These are phyloP conservation scores for Ogataea angusta DNA, from an alignment of 805 yeast species.

Conservation along the genomic window DNA sequence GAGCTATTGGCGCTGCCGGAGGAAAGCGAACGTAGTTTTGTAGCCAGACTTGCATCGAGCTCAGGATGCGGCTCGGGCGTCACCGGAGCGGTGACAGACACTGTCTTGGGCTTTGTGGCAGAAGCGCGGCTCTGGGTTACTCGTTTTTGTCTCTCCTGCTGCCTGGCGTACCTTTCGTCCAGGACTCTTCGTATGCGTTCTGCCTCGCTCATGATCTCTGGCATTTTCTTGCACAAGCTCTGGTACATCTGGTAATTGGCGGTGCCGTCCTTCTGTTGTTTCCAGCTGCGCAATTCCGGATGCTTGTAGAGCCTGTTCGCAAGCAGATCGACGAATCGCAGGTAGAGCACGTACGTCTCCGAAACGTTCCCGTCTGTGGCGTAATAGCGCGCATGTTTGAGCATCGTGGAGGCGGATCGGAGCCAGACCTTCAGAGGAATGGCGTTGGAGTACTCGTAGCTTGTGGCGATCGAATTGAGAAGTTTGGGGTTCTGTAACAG, in stretches of 20 bases:
- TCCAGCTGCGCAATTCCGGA: slow-evolving; percentile 38
- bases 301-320: slow-evolving; percentile 45
- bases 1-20: slow-evolving; percentile 7
- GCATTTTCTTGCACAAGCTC: slow-evolving; percentile 20
- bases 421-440: slow-evolving; percentile 55
- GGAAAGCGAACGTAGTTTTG: slow-evolving; percentile 8
- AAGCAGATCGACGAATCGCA: slow-evolving; percentile 57
- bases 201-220: slow-evolving; percentile 31
- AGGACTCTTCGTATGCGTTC: slow-evolving; percentile 27
- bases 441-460: slow-evolving; percentile 49
- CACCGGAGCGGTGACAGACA: background rate
- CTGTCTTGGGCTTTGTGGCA: background rate
- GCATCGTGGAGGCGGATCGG: slow-evolving; percentile 47
- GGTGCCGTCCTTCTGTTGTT: slow-evolving; percentile 18
- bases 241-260: slow-evolving; percentile 25
- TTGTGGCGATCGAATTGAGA: slow-evolving; percentile 46
- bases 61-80: slow-evolving; percentile 3
- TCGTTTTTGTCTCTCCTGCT: background rate
- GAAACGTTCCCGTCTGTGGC: slow-evolving; percentile 40
- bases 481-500: slow-evolving; percentile 31
- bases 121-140: background rate
- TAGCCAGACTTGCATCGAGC: slow-evolving; percentile 3
- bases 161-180: slow-evolving; percentile 22
- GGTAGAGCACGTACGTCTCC: slow-evolving; percentile 54
- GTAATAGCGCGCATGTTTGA: slow-evolving; percentile 46